Evolutionary conservation across 176 grass and related monocot genomes (phyloP).

Genomic region (Avena atlantica): DNA sequence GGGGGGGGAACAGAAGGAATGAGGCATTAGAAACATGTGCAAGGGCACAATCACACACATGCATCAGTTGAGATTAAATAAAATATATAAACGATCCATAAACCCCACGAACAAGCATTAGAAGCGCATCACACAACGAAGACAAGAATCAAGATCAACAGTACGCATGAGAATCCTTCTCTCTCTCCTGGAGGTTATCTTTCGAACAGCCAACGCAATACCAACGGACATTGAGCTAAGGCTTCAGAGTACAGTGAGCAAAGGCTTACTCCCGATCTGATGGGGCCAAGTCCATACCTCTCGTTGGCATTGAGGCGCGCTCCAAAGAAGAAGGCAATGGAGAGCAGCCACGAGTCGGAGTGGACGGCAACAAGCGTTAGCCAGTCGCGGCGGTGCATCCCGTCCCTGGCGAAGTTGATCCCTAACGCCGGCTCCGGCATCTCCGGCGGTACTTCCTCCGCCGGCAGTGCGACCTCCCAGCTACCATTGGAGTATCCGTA

Average conservation of each 20-base stretch:
- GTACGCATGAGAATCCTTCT: not conserved
- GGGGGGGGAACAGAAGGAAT: not conserved
- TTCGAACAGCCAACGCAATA: not conserved
- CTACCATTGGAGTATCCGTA: conserved; percentile 51
- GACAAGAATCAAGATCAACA: conserved; percentile 15
- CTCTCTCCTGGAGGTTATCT: not conserved
- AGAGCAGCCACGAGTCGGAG: conserved; percentile 62
- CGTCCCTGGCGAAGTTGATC: conserved; percentile 71
- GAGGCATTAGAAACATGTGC: conserved; percentile 47
- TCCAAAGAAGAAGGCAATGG: conserved; percentile 61
- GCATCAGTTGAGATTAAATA: conserved; percentile 32
- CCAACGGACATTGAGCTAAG: not conserved
- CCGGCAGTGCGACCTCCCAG: conserved; percentile 62
- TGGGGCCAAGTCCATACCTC: conserved; percentile 31
- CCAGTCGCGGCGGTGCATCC: conserved; percentile 66
- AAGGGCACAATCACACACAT: conserved; percentile 35
- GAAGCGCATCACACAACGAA: conserved; percentile 12
- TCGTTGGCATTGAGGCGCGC: conserved; percentile 60
- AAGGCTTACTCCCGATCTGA: not conserved
- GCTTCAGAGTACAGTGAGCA: not conserved
- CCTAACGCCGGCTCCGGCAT: conserved; percentile 62
- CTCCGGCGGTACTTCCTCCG: conserved; percentile 68
- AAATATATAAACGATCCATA: conserved; percentile 27
- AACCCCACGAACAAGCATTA: conserved; percentile 21
- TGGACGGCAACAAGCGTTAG: conserved; percentile 65